Base-by-base conservation (phyloP, 805 yeast species). In the Cyberlindnera saturnus region DNA sequence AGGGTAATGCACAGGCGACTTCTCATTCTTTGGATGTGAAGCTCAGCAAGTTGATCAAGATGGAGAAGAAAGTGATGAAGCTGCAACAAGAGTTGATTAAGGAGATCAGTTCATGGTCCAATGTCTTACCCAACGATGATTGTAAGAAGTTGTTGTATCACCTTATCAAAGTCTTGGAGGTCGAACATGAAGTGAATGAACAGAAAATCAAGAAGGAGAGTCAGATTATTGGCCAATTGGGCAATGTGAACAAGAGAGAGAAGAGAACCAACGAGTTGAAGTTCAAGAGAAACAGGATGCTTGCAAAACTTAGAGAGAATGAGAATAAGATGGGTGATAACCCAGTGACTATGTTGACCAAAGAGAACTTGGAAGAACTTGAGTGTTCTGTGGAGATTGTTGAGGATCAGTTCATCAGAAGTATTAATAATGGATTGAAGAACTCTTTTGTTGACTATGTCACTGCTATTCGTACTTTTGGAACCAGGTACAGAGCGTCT, bases 301-400 rank as follows among this genome's bases (percentile, higher is more conserved):
- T 67, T 39, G 56, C 60, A 17, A 65, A 59, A 35, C 49, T 72
- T 32, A 66, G 70, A 42, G 71, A 67, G 2, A 64, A 65, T 35
- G 79, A 74, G 45, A 61, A 70, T 34, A 71, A 68, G 47, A 59
- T 53, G 46, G 82, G 81, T 3, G 71, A 69, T 39, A 68, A 73
- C 26, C 68, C 72, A 15, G 60, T 58, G 7, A 67, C 77, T 0
- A 59, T 69, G 14, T 55, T 75, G 16, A 59, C 73, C 1, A 65
- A 64, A 44, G 86, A 79, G 51, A 65, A 67, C 41, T 55, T 79
- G 30, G 84, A 79, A 54, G 79, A 74, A 48, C 60, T 71, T 43
- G 66, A 67, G 35, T 67, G 71, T 46, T 70, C 76, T 32, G 63
- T 75, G n/a, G 75, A 69, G 42, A 73, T 78, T 18, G 74, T 75